Base-by-base conservation (phyloP, 1,284 basidiomycete genomes). In the Cystobasidiaceae sp. region DNA sequence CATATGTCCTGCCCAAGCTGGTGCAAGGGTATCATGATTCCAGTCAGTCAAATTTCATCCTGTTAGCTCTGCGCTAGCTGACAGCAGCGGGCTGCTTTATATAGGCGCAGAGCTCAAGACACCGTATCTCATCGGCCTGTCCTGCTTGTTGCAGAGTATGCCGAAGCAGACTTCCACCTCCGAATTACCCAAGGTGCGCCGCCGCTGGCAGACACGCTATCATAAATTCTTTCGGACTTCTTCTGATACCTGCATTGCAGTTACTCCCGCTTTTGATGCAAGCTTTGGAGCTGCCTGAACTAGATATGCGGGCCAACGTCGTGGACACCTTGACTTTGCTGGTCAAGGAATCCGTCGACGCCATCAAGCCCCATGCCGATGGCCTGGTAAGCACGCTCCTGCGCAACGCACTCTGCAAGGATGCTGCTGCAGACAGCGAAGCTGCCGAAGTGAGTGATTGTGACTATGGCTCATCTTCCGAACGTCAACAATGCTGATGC, bases 211-310 rank as follows among this genome's bases (percentile, higher is more conserved):
- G 8, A 0, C 5, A 17, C 13, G 7, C 11, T 17, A 28, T 1
- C 30, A 33, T n/a, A 34, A 15, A 46, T 15, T 3, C 25, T 33
- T 27, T 45, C 21, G 59, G 48, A 11, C 44, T 69, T 32, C 19
- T 39, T 41, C 58, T 46, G 34, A 62, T 17, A n/a, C n/a, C n/a
- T n/a, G n/a, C n/a, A n/a, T n/a, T n/a, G n/a, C n/a, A 94, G 87
- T 82, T 97, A 15, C 84, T 97, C 70, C 93, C 94, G 0, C 80
- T 97, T 17, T 82, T 99, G 0, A 80, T 98, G 49, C 89, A 89
- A 21, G 87, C 90, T 1, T 82, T 98, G 6, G 83, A 87, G 39
- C 79, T 96, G 1, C 83, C 85, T 1, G 87, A 92, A 74, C 76
- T 83, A 3, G 81, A 83, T 23, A 85, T 93, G 64, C 84, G 90